Percentiles rank a stretch among this genome's conserved stretches.
Evolutionary conservation across 164 flowering plant genomes (phyloP).

Genomic region (Berberis vulgaris): DNA sequence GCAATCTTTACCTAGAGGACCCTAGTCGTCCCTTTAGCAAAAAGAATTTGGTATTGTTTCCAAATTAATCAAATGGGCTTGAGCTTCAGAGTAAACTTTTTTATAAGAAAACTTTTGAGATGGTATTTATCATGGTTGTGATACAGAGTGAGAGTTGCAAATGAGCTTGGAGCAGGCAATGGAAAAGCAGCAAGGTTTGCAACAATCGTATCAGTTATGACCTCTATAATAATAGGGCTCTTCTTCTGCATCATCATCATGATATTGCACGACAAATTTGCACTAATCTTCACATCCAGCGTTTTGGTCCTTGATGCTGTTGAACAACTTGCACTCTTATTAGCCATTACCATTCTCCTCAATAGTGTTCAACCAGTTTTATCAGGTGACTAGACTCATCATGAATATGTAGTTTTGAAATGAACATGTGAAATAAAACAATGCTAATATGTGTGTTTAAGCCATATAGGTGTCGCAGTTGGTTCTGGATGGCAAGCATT

Average conservation of each 20-base stretch:
- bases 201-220: conserved; percentile 27
- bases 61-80: too few relatives aligned
- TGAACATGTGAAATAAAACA: too few relatives aligned
- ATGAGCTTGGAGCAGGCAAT: conserved; percentile 60
- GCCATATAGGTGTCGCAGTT: conserved; percentile 48
- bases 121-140: not conserved
- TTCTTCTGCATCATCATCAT: conserved; percentile 27
- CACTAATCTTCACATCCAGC: conserved; percentile 39
- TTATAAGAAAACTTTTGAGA: too few relatives aligned
- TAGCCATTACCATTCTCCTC: conserved; percentile 44
- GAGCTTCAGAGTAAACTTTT: too few relatives aligned
- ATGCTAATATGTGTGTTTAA: too few relatives aligned
- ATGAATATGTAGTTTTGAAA: not conserved
- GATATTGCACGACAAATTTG: conserved; percentile 24
- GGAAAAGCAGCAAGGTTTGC: conserved; percentile 56
- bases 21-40: too few relatives aligned
- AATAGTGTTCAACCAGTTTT: conserved; percentile 55
- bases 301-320: conserved; percentile 20
- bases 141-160: conserved; percentile 54
- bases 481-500: conserved; percentile 72
- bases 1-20: too few relatives aligned
- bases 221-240: conserved; percentile 37
- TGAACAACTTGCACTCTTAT: conserved; percentile 20
- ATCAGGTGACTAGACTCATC: conserved; percentile 21
- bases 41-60: too few relatives aligned